A percentile compares a stretch with the other conserved stretches of the same genome.
These are phyloP conservation scores for Thymus quinquecostatus DNA, from an alignment of 257 asterid genomes.

Conservation along the genomic window DNA sequence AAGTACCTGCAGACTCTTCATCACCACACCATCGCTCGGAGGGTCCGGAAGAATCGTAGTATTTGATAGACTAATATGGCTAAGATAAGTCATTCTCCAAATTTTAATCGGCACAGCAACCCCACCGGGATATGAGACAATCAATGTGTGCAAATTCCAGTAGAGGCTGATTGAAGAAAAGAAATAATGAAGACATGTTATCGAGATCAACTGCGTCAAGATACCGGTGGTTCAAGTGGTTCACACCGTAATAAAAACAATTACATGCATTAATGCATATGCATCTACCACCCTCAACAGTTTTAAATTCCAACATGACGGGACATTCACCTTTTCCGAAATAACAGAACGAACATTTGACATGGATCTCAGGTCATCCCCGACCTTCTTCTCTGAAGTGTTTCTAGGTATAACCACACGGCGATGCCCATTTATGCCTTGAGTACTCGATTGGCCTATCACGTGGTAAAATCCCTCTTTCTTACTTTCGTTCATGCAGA, in stretches of 20 bases:
- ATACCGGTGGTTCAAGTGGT: constrained; percentile 15
- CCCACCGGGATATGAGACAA: too few relatives aligned
- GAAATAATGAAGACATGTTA: too few relatives aligned
- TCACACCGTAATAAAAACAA: too few relatives aligned
- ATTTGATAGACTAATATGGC: too few relatives aligned
- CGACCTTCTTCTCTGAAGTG: background rate
- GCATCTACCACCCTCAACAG: constrained; percentile 13
- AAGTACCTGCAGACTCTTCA: too few relatives aligned
- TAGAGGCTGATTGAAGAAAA: background rate
- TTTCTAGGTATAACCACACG: background rate
- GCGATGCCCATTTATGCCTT: background rate
- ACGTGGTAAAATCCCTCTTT: constrained; percentile 1
- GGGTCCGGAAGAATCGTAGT: too few relatives aligned
- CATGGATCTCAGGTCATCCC: background rate
- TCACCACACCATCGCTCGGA: too few relatives aligned
- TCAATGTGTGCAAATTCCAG: constrained; percentile 24
- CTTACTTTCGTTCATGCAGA: constrained; percentile 11
- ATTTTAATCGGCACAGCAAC: too few relatives aligned
- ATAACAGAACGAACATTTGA: constrained; percentile 12
- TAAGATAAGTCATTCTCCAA: too few relatives aligned
- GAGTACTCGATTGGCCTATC: background rate
- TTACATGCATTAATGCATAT: too few relatives aligned
- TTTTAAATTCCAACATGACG: background rate
- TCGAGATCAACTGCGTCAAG: background rate
- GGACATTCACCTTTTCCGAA: background rate